A percentile compares a stretch with the other conserved stretches of the same genome.
Evolutionary conservation across 2,329 filamentous ascomycete species (phyloP).

Genomic region (Sordariomycetes sp.): DNA sequence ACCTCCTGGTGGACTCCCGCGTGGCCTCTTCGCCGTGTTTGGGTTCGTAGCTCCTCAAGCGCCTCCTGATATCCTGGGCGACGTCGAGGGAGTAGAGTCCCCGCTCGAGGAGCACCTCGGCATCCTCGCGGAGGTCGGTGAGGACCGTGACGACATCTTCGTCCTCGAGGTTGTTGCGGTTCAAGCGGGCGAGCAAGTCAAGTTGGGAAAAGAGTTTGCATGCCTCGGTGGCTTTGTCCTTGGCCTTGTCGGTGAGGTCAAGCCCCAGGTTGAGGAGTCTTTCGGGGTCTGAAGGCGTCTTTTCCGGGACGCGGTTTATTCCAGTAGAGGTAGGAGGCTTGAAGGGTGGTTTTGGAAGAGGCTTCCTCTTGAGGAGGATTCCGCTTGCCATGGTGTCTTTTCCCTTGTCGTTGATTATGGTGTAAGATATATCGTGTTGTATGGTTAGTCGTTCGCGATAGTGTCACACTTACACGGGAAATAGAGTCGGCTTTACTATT

Average conservation of each 20-base stretch:
- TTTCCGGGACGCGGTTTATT: neutral
- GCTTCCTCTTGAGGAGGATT: neutral
- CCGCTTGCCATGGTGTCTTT: neutral
- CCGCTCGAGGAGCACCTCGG: neutral
- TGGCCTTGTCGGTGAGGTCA: neutral
- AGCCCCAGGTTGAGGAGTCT: neutral
- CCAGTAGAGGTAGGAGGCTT: neutral
- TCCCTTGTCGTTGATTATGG: neutral
- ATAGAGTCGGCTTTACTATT: neutral
- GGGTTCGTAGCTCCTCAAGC: neutral
- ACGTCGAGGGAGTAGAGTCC: neutral
- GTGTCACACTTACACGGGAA: neutral
- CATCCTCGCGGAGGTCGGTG: neutral
- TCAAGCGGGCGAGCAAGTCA: neutral
- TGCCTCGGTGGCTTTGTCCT: neutral
- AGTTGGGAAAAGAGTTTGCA: neutral
- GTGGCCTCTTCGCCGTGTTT: neutral
- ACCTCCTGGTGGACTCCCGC: neutral
- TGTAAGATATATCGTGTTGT: neutral
- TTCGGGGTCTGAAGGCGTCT: neutral
- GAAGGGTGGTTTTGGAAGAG: neutral
- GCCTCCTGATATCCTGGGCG: neutral
- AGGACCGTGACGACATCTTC: neutral
- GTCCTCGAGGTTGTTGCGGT: neutral
- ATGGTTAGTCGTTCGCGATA: neutral